A percentile compares a stretch with the other conserved stretches of the same genome.
phyloP scores from a whole-genome alignment of 2,329 filamentous ascomycete species.

The Zasmidium cellare region DNA sequence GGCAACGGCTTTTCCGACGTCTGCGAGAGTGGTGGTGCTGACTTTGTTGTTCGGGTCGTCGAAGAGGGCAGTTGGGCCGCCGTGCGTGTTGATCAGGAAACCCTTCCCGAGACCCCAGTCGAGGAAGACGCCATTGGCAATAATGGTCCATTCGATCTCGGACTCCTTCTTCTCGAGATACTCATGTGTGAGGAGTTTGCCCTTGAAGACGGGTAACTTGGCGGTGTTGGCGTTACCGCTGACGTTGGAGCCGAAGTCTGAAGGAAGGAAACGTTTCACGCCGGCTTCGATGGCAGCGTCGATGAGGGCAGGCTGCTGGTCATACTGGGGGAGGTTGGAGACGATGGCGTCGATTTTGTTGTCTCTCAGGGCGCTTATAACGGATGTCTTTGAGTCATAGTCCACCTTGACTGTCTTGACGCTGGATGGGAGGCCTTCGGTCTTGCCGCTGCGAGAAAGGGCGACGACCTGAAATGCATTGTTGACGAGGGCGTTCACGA shows the following conservation, averaged over 20 bases:
- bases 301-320: constrained; percentile 35
- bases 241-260: constrained; percentile 42
- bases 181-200: constrained; percentile 37
- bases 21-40: constrained; percentile 32
- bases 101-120: constrained; percentile 37
- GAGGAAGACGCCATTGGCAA: constrained; percentile 38
- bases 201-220: constrained; percentile 38
- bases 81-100: constrained; percentile 32
- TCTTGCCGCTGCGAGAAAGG: constrained; percentile 46
- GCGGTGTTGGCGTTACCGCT: constrained; percentile 30
- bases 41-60: constrained; percentile 38
- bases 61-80: constrained; percentile 33
- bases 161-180: constrained; percentile 34
- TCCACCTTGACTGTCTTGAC: constrained; percentile 44
- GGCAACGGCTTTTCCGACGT: constrained; percentile 36
- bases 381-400: constrained; percentile 45
- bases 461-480: constrained; percentile 46
- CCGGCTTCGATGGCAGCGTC: constrained; percentile 40
- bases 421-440: constrained; percentile 39
- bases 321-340: constrained; percentile 16
- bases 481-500: constrained; percentile 44
- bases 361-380: constrained; percentile 36
- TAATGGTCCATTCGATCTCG: constrained; percentile 36
- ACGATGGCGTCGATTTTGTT: constrained; percentile 40
- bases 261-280: constrained; percentile 41